A percentile compares a stretch with the other conserved stretches of the same genome.
These are phyloP conservation scores for Mercurialis annua DNA, from an alignment of 345 rosid species.

Conservation along the genomic window DNA sequence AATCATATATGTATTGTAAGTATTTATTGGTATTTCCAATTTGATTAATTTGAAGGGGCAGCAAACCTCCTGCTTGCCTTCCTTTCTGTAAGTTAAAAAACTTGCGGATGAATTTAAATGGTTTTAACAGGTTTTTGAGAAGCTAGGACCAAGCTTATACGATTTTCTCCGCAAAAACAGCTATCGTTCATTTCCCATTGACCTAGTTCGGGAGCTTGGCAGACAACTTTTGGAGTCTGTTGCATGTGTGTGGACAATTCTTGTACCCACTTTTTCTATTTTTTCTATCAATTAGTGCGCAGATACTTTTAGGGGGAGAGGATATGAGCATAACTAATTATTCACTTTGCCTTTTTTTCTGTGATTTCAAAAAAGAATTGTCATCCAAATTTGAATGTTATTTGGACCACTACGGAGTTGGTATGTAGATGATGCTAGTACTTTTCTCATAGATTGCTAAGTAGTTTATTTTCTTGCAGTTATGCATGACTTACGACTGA, in stretches of 20 bases:
- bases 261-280: constrained; percentile 47
- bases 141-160: constrained; percentile 31
- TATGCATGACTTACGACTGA: constrained; percentile 69
- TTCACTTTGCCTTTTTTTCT: background rate
- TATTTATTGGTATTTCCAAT: constrained; percentile 27
- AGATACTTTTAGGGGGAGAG: constrained; percentile 12
- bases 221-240: constrained; percentile 34
- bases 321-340: constrained; percentile 14
- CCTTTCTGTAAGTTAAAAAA: constrained; percentile 36
- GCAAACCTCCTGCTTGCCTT: constrained; percentile 31
- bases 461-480: constrained; percentile 42
- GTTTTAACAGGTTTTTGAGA: constrained; percentile 29
- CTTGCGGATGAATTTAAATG: constrained; percentile 31
- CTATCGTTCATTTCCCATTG: constrained; percentile 30
- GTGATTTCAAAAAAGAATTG: constrained; percentile 12
- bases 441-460: constrained; percentile 17
- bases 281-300: constrained; percentile 33
- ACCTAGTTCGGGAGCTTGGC: constrained; percentile 32
- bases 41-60: constrained; percentile 34
- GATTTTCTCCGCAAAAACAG: constrained; percentile 33
- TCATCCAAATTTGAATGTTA: background rate
- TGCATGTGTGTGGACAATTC: constrained; percentile 43
- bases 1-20: constrained; percentile 35
- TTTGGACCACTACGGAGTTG: constrained; percentile 8
- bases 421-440: constrained; percentile 13